Evolutionary conservation across 1,284 basidiomycete genomes (phyloP).

Genomic region (Sporisorium reilianum): DNA sequence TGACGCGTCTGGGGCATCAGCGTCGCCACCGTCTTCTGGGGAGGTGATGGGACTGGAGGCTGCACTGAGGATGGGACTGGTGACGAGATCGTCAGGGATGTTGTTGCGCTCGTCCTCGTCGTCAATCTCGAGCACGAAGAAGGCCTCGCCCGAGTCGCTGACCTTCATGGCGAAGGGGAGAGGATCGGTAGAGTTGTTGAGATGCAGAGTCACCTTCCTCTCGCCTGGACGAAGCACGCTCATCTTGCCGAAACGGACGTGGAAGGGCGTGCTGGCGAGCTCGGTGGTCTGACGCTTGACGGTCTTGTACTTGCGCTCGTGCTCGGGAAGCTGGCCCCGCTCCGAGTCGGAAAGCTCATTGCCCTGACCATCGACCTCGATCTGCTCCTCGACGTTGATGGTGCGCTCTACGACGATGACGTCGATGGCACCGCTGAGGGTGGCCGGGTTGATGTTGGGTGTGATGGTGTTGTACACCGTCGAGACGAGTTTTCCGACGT

Average conservation of each 20-base stretch:
- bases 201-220: conserved; percentile 77
- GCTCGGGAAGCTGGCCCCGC: conserved; percentile 15
- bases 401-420: conserved; percentile 72
- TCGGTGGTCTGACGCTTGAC: conserved; percentile 70
- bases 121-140: conserved; percentile 98
- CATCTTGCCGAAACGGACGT: conserved; percentile 98
- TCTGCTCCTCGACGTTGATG: conserved; percentile 72
- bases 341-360: conserved; percentile 25
- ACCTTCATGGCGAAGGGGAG: conserved; percentile 99
- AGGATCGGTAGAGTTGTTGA: conserved; percentile 70
- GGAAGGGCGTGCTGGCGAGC: conserved; percentile 93
- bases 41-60: conserved; percentile 55
- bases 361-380: conserved; percentile 60
- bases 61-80: conserved; percentile 77
- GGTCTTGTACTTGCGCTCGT: conserved; percentile 44
- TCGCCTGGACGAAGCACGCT: conserved; percentile 93
- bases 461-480: conserved; percentile 70
- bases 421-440: conserved; percentile 69
- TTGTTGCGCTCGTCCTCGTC: conserved; percentile 73
- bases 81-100: conserved; percentile 91
- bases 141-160: conserved; percentile 96
- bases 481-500: conserved; percentile 67
- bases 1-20: not conserved
- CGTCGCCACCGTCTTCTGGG: conserved; percentile 14
- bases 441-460: conserved; percentile 68